These are phyloP conservation scores for Suhomyces xylopsoci DNA, from an alignment of 805 yeast species.

Conservation along the genomic window DNA sequence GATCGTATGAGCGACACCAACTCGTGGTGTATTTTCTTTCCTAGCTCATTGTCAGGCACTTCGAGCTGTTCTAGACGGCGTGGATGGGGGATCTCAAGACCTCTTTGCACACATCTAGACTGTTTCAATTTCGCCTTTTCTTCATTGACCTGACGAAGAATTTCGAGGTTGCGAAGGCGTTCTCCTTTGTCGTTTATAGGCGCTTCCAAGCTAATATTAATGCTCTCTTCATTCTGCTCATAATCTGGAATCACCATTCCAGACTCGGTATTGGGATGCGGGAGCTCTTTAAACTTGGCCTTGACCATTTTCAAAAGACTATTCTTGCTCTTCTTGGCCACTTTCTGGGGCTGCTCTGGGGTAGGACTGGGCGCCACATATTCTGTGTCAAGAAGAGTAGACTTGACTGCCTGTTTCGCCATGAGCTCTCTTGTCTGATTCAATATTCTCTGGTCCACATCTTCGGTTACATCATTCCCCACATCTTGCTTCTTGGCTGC, in stretches of 20 bases:
- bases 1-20: conserved; percentile 36
- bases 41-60: conserved; percentile 7
- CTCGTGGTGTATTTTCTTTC: conserved; percentile 27
- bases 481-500: background rate
- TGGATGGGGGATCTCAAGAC: conserved; percentile 41
- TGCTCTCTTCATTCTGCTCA: conserved; percentile 18
- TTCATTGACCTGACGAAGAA: conserved; percentile 22
- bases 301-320: conserved; percentile 6
- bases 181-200: conserved; percentile 21
- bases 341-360: background rate
- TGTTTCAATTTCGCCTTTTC: conserved; percentile 34
- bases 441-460: conserved; percentile 33
- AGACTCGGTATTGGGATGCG: conserved; percentile 36
- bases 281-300: conserved; percentile 24
- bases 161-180: conserved; percentile 18
- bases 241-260: conserved; percentile 33
- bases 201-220: conserved; percentile 1
- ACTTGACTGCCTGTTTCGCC: conserved; percentile 26
- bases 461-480: conserved; percentile 9
- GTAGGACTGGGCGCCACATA: background rate
- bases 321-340: conserved; percentile 4
- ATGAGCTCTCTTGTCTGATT: conserved; percentile 33
- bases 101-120: conserved; percentile 47
- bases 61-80: background rate
- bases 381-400: conserved; percentile 25